A percentile compares a stretch with the other conserved stretches of the same genome.
Conservation (phyloP, 768 basidiomycete species). For the Suillus clintonianus region DNA sequence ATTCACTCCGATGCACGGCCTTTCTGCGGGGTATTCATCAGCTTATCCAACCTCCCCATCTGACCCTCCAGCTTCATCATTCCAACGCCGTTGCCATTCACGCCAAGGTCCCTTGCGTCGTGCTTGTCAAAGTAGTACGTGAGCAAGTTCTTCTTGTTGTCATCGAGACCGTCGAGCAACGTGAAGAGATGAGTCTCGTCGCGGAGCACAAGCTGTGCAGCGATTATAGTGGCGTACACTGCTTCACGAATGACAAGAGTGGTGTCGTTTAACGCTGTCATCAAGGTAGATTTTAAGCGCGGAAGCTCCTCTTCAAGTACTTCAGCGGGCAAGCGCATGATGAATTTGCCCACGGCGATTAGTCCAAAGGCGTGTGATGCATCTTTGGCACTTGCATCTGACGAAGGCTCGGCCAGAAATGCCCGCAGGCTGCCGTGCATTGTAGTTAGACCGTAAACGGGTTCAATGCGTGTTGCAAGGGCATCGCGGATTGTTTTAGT, state of each 20-base stretch:
- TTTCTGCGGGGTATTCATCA: conserved; percentile 72
- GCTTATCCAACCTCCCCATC: conserved; percentile 76
- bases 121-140: conserved; percentile 92
- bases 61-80: conserved; percentile 77
- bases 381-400: conserved; percentile 57
- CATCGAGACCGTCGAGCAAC: conserved; percentile 79
- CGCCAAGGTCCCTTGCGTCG: conserved; percentile 57
- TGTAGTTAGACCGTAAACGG: conserved; percentile 83
- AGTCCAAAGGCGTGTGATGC: conserved; percentile 80
- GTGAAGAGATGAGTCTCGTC: conserved; percentile 85
- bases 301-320: conserved; percentile 88
- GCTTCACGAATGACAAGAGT: conserved; percentile 84
- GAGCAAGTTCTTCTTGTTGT: conserved; percentile 87
- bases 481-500: conserved; percentile 81
- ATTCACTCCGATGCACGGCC: conserved; percentile 15
- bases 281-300: conserved; percentile 68
- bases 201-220: conserved; percentile 78
- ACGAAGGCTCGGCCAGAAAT: conserved; percentile 58
- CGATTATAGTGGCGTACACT: conserved; percentile 79
- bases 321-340: conserved; percentile 76
- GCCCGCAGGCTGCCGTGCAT: conserved; percentile 71
- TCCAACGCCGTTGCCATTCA: conserved; percentile 41
- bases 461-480: conserved; percentile 70
- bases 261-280: conserved; percentile 68
- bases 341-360: conserved; percentile 81